Percentiles rank a stretch among this genome's conserved stretches.
Evolutionary conservation across 106 monocot species (phyloP).

Genomic region (Triglochin maritima): DNA sequence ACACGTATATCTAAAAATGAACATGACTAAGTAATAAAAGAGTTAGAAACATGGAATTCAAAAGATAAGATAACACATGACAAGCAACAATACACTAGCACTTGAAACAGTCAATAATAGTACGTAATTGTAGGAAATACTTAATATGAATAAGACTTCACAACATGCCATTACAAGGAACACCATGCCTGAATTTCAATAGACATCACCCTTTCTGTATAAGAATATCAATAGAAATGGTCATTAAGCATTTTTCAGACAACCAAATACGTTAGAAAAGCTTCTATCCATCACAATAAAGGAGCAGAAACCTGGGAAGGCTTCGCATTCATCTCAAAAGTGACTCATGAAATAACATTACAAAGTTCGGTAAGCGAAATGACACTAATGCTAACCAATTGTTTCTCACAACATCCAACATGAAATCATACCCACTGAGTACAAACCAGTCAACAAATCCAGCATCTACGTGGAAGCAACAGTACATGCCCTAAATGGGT

Average conservation of each 20-base stretch:
- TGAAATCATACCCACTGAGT: too few species aligned
- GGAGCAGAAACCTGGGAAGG: background rate
- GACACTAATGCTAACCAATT: background rate
- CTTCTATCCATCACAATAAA: background rate
- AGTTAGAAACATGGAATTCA: too few species aligned
- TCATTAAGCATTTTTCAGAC: background rate
- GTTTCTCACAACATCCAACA: too few species aligned
- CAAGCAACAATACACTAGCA: too few species aligned
- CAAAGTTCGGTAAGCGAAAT: background rate
- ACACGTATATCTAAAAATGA: too few species aligned
- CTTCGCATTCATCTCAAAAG: background rate
- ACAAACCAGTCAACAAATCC: too few species aligned
- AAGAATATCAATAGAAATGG: background rate
- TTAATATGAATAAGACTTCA: background rate
- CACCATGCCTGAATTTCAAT: background rate
- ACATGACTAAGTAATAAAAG: too few species aligned
- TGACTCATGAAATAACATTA: slow-evolving; percentile 5
- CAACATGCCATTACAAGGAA: background rate
- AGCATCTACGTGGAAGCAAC: too few species aligned
- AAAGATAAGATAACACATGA: too few species aligned
- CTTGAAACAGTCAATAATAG: too few species aligned
- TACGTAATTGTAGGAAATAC: background rate
- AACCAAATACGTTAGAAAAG: background rate
- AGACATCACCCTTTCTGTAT: background rate
- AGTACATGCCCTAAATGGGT: too few species aligned